Conservation (phyloP, 2,329 filamentous ascomycete genomes). For the Xylariaceae sp. region DNA sequence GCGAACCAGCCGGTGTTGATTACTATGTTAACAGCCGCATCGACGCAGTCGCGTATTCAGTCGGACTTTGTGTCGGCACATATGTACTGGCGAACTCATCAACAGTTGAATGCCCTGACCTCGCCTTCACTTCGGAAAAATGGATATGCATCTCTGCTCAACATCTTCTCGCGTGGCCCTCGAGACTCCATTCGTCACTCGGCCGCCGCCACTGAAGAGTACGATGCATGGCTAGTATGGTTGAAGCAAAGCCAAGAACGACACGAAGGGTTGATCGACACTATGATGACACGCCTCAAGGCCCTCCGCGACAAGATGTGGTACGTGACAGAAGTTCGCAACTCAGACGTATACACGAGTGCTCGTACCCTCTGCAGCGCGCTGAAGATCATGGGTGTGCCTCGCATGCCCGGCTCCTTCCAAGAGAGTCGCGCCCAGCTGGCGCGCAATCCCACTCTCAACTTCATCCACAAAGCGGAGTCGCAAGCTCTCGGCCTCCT, state of each 20-base stretch:
- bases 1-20: conserved; percentile 52
- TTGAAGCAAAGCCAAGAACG: conserved; percentile 76
- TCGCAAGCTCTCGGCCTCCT: conserved; percentile 82
- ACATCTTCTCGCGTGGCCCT: conserved; percentile 68
- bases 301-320: conserved; percentile 94
- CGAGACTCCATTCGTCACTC: conserved; percentile 64
- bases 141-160: conserved; percentile 64
- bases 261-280: conserved; percentile 66
- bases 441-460: conserved; percentile 45
- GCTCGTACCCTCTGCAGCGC: conserved; percentile 81
- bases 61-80: conserved; percentile 81
- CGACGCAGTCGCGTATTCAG: conserved; percentile 68
- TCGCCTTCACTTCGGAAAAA: conserved; percentile 59
- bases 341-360: conserved; percentile 82
- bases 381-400: conserved; percentile 80
- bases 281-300: conserved; percentile 67
- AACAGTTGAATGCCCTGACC: conserved; percentile 61
- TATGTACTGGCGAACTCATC: conserved; percentile 76
- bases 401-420: conserved; percentile 50
- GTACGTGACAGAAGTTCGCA: conserved; percentile 91
- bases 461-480: conserved; percentile 73
- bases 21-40: conserved; percentile 70
- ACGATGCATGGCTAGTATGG: conserved; percentile 77
- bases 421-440: conserved; percentile 45
- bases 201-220: conserved; percentile 68